Percentiles rank a stretch among this genome's conserved stretches.
These are phyloP conservation scores for Monosporozyma aerobia DNA, from an alignment of 805 yeast species.

Conservation along the genomic window DNA sequence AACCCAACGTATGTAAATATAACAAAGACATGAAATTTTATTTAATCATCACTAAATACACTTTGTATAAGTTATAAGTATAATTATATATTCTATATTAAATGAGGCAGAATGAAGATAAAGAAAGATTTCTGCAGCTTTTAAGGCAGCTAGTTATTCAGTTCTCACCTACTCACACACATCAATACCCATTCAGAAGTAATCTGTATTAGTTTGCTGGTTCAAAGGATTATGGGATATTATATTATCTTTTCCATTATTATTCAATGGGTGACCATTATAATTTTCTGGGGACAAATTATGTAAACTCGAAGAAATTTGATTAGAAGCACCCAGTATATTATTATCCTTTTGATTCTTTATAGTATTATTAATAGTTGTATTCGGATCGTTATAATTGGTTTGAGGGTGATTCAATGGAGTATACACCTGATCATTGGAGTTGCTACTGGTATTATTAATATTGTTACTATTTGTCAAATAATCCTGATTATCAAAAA, in stretches of 20 bases:
- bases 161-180: background rate
- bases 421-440: background rate
- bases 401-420: background rate
- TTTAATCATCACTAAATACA: background rate
- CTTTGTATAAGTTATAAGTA: background rate
- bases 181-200: background rate
- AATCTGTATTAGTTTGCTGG: background rate
- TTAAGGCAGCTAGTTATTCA: background rate
- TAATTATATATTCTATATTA: background rate
- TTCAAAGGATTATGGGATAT: background rate
- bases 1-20: background rate
- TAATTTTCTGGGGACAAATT: background rate
- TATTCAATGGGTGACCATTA: background rate
- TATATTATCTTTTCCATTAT: background rate
- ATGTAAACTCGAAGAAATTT: background rate
- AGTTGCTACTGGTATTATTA: background rate
- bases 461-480: background rate
- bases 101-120: background rate
- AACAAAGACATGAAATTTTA: background rate
- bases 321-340: background rate
- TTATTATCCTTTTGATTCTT: background rate
- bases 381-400: background rate
- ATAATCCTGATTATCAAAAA: constrained; percentile 3
- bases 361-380: background rate
- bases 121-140: background rate